These are phyloP conservation scores for Calonectria pseudoturangicola DNA, from an alignment of 2,329 filamentous ascomycete species.

Conservation along the genomic window DNA sequence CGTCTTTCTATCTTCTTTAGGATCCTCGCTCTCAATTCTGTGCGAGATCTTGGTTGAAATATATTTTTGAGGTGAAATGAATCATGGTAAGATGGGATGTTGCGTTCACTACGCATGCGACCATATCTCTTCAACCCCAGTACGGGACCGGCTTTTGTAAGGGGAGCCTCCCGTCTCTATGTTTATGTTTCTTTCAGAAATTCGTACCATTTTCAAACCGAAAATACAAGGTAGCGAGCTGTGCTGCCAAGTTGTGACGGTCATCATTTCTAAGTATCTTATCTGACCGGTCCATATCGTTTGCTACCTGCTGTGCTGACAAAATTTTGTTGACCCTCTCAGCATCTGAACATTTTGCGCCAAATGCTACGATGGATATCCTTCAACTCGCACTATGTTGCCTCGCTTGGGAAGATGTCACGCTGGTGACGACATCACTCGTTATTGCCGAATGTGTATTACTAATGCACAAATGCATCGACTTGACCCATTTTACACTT, in stretches of 20 bases:
- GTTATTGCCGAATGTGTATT: slow-evolving; percentile 44
- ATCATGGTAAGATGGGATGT: not conserved
- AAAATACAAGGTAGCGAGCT: not conserved
- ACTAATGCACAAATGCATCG: slow-evolving; percentile 48
- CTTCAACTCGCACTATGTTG: not conserved
- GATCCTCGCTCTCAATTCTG: too few relatives aligned
- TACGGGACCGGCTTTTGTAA: too few relatives aligned
- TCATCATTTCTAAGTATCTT: not conserved
- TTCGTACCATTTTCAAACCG: not conserved
- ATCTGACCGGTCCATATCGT: not conserved
- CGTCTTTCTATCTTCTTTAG: too few relatives aligned
- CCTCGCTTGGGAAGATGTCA: slow-evolving; percentile 28
- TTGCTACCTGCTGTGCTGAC: not conserved
- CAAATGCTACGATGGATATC: not conserved
- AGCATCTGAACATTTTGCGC: not conserved
- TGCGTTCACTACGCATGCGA: not conserved
- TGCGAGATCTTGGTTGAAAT: not conserved
- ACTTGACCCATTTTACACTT: slow-evolving; percentile 21
- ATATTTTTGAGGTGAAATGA: not conserved
- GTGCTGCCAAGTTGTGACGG: not conserved
- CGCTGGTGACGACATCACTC: slow-evolving; percentile 32
- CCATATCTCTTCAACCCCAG: not conserved
- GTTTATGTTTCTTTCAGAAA: not conserved
- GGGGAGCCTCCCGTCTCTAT: not conserved
- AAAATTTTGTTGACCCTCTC: not conserved